Evolutionary conservation across 2,329 filamentous ascomycete genomes (phyloP), one percentile per base, ranked within the genome.

Genomic region (Purpureocillium lavendulum): DNA sequence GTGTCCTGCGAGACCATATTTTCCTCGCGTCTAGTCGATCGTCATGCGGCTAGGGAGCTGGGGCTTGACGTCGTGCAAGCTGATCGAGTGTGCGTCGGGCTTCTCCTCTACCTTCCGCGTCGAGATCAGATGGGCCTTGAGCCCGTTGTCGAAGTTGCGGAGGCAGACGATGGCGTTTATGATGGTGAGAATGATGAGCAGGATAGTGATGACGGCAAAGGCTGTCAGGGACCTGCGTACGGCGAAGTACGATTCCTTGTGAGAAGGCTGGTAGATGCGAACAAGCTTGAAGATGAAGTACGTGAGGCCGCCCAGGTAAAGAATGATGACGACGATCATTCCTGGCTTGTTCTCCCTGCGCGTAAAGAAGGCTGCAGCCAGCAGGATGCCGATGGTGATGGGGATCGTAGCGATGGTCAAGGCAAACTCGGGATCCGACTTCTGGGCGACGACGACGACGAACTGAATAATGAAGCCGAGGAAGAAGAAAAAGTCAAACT

Each of bases 401-500:
- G 89, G 89, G 39, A 98, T 84, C 18, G 90, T 92, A 45, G 83
- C 85, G 35, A 92, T 80, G 7, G 94, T 98, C 38, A 97, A 71
- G 40, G 76, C 84, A 52, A 92, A 87, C 61, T 98, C 92, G 52
- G 79, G 69, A 45, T 82, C 75, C 35, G 74, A 73, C 44, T 70
- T 75, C 33, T 71, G 69, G 33, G 77, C 82, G 43, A 98, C 88
- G 43, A 97, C 84, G 52, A 98, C 90, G 39, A 97, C 76, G 62
- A 98, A 98, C 58, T 98, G 92, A 35, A 98, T 87, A 7, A 92
- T 97, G 62, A 98, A 98, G 40, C 90, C 92, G 37, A 98, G 79
- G 73, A 98, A 98, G 72, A 98, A 97, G 79, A 98, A 98, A 66
- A 98, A 97, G 66, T 98, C 92, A 61, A 98, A 98, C 65, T 98